Conservation (phyloP, 495 filamentous ascomycete species). For the Xylaria nigripes region DNA sequence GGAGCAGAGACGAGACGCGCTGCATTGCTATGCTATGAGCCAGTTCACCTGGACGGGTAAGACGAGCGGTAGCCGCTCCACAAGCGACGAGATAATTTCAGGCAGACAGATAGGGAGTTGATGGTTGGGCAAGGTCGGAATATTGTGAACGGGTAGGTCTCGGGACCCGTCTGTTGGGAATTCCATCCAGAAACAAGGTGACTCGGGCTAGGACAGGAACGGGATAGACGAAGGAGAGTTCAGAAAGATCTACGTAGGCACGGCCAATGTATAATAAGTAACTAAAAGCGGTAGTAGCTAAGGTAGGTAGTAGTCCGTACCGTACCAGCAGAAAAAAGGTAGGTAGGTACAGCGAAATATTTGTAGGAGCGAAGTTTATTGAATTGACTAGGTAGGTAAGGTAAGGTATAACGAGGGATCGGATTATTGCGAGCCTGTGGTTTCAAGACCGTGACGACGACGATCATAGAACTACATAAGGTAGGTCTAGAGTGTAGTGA, state of each 20-base stretch:
- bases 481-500: too few species aligned
- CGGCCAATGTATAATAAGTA: neutral
- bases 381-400: neutral
- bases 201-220: constrained; percentile 2
- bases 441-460: neutral
- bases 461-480: neutral
- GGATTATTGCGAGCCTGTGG: neutral
- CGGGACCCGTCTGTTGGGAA: neutral
- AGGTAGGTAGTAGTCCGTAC: neutral
- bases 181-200: constrained; percentile 1
- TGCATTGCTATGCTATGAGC: constrained; percentile 36
- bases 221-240: neutral
- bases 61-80: constrained; percentile 4
- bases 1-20: constrained; percentile 44
- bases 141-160: neutral
- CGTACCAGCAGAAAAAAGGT: too few species aligned
- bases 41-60: neutral
- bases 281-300: neutral
- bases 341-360: neutral
- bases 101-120: neutral
- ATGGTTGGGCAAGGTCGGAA: neutral
- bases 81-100: neutral
- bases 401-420: neutral
- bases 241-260: neutral
- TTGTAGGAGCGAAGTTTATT: neutral